phyloP scores from a whole-genome alignment of 2,329 filamentous ascomycete genomes.

The Penicillium palitans region DNA sequence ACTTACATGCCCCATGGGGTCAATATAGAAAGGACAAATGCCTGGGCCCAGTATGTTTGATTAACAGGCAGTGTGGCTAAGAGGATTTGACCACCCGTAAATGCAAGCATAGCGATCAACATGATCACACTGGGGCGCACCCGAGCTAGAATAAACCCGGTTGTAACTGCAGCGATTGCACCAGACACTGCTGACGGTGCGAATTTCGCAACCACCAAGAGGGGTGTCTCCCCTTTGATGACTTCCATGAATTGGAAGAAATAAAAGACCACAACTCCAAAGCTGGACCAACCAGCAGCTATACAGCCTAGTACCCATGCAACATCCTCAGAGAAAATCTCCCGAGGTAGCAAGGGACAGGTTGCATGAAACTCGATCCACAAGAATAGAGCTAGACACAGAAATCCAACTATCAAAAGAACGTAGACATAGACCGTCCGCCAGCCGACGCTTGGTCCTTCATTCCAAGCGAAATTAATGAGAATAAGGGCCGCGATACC shows the following conservation, averaged over 20 bases:
- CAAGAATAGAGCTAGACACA: constrained; percentile 57
- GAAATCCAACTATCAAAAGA: constrained; percentile 57
- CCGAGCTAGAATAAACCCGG: constrained; percentile 36
- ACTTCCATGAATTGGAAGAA: constrained; percentile 53
- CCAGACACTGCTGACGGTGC: constrained; percentile 32
- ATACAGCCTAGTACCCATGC: constrained; percentile 59
- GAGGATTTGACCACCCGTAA: constrained; percentile 39
- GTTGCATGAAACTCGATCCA: constrained; percentile 50
- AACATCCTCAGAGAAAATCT: constrained; percentile 50
- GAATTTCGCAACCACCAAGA: constrained; percentile 33
- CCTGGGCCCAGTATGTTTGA: constrained; percentile 47
- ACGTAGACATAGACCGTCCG: constrained; percentile 59
- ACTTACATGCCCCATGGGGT: constrained; percentile 36
- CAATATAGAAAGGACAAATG: constrained; percentile 32
- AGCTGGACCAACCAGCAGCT: constrained; percentile 56
- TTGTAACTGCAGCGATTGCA: constrained; percentile 34
- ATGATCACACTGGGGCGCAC: constrained; percentile 38
- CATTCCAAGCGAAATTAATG: constrained; percentile 68
- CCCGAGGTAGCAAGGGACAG: constrained; percentile 59
- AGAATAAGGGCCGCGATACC: constrained; percentile 54
- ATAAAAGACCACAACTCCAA: constrained; percentile 58
- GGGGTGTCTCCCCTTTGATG: constrained; percentile 31
- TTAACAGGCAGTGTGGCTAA: constrained; percentile 42
- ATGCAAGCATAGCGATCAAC: constrained; percentile 36
- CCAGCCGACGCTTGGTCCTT: constrained; percentile 56